Base-by-base conservation (phyloP, 2,329 filamentous ascomycete genomes). In the Leptographium wingfieldii region DNA sequence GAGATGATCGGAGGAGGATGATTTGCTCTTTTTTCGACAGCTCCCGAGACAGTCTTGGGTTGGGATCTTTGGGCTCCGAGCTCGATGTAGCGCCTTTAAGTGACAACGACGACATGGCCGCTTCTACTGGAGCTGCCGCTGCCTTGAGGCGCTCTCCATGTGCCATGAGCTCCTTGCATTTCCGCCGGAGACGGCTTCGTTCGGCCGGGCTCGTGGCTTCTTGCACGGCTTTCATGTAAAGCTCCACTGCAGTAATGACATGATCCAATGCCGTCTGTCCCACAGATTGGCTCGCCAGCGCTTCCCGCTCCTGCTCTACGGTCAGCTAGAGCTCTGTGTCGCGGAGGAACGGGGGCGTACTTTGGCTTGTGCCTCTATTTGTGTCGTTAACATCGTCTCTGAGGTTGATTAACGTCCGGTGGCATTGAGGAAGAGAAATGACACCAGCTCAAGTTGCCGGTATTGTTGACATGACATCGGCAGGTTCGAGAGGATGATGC, bases 141-240 rank as follows among this genome's bases (percentile, higher is more conserved):
- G 51, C 31, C 67, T 96, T 96, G 67, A 96, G 86, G 57, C 75
- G 77, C 72, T 96, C 91, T 3, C 90, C 92, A 62, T 80, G 76
- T 5, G 77, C 80, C 63, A 96, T 80, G 56, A 95, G 75, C 57
- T 85, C 79, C 66, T 84, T 79, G 71, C 86, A 89, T 73, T 87
- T 88, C 55, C 77, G 73, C 64, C 84, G 82, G 56, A 95, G 73
- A n/a, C 81, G 79, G 51, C 76, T 74, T 65, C 83, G 89, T 60
- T 95, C 86, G 4, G 73, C 70, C n/a, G 81, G 73, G 57, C 74
- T 77, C n/a, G 76, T 72, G 6, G 85, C 80, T 61, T 88, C 75
- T 61, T 77, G 78, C 58, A 89, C 76, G 2, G 89, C 89, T 67
- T 83, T 82, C 84, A 96, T 89, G 66, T 94, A 92, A 57, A 87